Base-by-base conservation (phyloP, 139 green algal genomes). In the Ettlia oleoabundans region DNA sequence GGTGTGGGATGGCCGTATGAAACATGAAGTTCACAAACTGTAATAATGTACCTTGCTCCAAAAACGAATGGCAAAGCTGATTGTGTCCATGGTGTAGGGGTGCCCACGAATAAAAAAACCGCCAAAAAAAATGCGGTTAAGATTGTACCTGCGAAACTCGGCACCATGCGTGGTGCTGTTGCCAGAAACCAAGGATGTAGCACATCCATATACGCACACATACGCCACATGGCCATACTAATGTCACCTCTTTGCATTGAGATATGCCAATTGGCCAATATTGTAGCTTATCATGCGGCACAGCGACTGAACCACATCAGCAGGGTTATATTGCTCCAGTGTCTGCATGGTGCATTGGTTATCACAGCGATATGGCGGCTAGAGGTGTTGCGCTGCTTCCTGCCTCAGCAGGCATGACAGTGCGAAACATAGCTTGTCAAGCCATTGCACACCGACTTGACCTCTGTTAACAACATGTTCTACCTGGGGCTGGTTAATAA, bases 1-100 rank as follows among this genome's bases (percentile, higher is more conserved):
- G n/a, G n/a, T n/a, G n/a, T n/a, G n/a, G n/a, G n/a, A n/a, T n/a
- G n/a, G n/a, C n/a, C n/a, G n/a, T n/a, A n/a, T n/a, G n/a, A n/a
- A n/a, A n/a, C 47, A 58, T 10, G 10, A 58, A 58, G 47, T 58
- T 10, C 62, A 68, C 19, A 30, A 33, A 10, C 8, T 68, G 8
- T 9, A 3, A 30, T 33, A 47, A 47, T 33, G 28, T 35, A 76
- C 91, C 92, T 98, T 96, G 71, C 89, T 96, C 96, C 96, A 99
- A 87, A 98, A 99, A 10, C 93, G 90, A 83, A 99, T 98, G 62
- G 97, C 95, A 85, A 96, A 99, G 58, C 91, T 96, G 61, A 99
- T 98, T 62, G 96, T 99, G 19, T 99, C 95, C 97, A 99, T 99
- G 13, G 96, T 99, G 94, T 99, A 99, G 8, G 95, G 92, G 89